Base-by-base conservation (phyloP, 1,139 yeast genomes). In the Zhuliangozyma blackwelliae region DNA sequence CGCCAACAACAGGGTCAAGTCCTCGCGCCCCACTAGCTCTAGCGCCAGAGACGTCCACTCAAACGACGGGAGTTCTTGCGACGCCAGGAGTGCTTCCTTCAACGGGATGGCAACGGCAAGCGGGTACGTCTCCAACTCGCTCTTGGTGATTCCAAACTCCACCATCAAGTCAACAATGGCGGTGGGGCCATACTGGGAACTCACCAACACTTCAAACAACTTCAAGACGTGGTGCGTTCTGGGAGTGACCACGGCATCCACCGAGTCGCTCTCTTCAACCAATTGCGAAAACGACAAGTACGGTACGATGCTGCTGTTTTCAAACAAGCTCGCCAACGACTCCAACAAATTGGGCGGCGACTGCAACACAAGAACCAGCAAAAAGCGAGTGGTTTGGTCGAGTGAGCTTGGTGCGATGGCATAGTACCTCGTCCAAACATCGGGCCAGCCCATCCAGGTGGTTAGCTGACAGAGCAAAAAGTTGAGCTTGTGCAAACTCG, bases 391-490 rank as follows among this genome's bases (percentile, higher is more conserved):
- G 11, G 50, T 52, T 31, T 40, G 41, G 44, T 65, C 71, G 8
- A 63, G 48, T 2, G 30, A 29, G 2, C 33, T 34, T 1, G 36
- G 28, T 27, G 61, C 63, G 7, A 63, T 47, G 55, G 57, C 64
- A 51, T 87, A 86, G 50, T 79, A 81, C 2, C 57, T 54, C 12
- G 60, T 55, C 96, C 97, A 89, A 0, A 54, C 42, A 0, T 67
- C 74, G 3, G 82, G 75, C 96, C 96, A 88, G 2, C 84, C 81
- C 75, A 83, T 77, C 80, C 88, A 77, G 9, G 62, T 45, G 0
- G 82, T 72, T 6, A 85, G 49, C 45, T 82, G 86, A 0, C 81
- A 65, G n/a, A 90, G 57, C 9, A 89, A 52, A 1, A 61, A 32
- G 0, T 82, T 79, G 11, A 89, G 50, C 28, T 59, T 57, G 5